Evolutionary conservation across 306 rosid genomes (phyloP).

Genomic region (Myrica gale): DNA sequence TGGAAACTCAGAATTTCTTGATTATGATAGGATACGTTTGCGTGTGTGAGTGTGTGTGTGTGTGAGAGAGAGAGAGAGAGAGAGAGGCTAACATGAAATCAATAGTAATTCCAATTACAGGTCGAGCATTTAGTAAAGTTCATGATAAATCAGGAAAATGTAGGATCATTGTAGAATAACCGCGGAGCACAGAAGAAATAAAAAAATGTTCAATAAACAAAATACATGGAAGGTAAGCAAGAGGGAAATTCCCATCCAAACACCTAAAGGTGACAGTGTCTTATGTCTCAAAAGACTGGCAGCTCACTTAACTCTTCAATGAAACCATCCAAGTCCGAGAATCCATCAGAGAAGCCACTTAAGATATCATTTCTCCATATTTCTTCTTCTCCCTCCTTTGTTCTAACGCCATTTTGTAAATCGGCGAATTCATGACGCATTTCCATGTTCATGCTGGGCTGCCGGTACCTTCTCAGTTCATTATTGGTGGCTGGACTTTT

Average conservation of each 20-base stretch:
- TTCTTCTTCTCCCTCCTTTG: constrained; percentile 27
- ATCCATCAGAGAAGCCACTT: constrained; percentile 47
- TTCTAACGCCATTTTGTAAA: constrained; percentile 20
- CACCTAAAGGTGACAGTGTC: background rate
- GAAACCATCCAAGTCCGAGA: constrained; percentile 44
- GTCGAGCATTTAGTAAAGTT: background rate
- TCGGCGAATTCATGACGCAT: constrained; percentile 22
- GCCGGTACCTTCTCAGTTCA: constrained; percentile 4
- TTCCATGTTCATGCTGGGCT: constrained; percentile 26
- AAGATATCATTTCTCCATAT: constrained; percentile 35
- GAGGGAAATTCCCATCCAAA: background rate
- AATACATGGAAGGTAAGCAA: background rate
- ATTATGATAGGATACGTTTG: background rate
- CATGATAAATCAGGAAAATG: background rate
- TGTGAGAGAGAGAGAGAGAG: background rate
- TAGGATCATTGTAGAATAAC: background rate
- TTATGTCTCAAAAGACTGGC: constrained; percentile 17
- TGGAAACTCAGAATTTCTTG: background rate
- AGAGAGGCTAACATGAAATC: too few species aligned
- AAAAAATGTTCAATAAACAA: background rate
- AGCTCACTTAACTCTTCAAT: constrained; percentile 39
- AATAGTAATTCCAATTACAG: background rate
- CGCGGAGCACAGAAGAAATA: background rate
- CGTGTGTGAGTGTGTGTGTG: too few species aligned
- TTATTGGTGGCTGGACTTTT: constrained; percentile 16